phyloP scores from a whole-genome alignment of 78 protist genomes.

The Dictyostelium capitatum region DNA sequence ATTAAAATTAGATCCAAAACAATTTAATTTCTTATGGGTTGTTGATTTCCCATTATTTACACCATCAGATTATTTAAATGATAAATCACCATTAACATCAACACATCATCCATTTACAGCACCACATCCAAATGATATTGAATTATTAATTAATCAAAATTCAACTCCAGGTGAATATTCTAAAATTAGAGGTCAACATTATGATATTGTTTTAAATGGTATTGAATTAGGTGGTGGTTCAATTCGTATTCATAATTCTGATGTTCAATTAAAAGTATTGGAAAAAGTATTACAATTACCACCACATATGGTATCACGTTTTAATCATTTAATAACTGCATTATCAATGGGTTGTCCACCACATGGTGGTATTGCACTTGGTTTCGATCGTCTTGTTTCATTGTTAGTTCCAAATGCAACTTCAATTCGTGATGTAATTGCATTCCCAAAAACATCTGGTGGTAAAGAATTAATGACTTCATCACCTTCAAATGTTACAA shows the following conservation, averaged over 20 bases:
- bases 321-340: slow-evolving; percentile 78
- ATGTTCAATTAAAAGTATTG: slow-evolving; percentile 81
- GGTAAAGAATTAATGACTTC: slow-evolving; percentile 76
- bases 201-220: slow-evolving; percentile 94
- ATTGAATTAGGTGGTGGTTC: slow-evolving; percentile 95
- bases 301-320: slow-evolving; percentile 43
- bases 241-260: slow-evolving; percentile 89
- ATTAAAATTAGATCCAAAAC: slow-evolving; percentile 46
- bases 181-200: slow-evolving; percentile 83
- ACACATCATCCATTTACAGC: slow-evolving; percentile 96
- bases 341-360: slow-evolving; percentile 86
- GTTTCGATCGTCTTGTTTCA: slow-evolving; percentile 90
- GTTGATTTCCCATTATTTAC: slow-evolving; percentile 93
- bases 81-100: slow-evolving; percentile 25
- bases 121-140: slow-evolving; percentile 87
- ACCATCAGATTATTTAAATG: slow-evolving; percentile 45
- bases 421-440: slow-evolving; percentile 93
- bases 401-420: slow-evolving; percentile 50
- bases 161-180: not conserved
- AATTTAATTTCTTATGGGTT: slow-evolving; percentile 92
- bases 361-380: slow-evolving; percentile 91
- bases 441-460: slow-evolving; percentile 93
- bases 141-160: not conserved
- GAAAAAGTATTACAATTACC: slow-evolving; percentile 15
- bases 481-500: slow-evolving; percentile 40